Percentiles rank a stretch among this genome's conserved stretches.
These are phyloP conservation scores for Aspergillus sojae DNA, from an alignment of 2,329 filamentous ascomycete genomes.

Conservation along the genomic window DNA sequence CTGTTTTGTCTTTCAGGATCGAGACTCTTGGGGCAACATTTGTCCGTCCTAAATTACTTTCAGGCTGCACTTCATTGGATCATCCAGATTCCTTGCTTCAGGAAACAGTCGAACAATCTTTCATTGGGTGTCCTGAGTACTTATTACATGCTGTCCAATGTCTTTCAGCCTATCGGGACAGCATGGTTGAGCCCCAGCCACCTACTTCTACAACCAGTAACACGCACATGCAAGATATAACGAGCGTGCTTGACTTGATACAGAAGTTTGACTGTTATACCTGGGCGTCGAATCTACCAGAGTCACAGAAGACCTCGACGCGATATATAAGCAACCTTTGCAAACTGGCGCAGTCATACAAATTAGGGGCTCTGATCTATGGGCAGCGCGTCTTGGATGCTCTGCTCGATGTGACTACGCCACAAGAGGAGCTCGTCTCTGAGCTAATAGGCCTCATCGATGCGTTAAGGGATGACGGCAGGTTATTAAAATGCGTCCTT, in stretches of 20 bases:
- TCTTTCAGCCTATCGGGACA: constrained; percentile 31
- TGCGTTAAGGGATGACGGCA: constrained; percentile 25
- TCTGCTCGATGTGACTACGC: constrained; percentile 14
- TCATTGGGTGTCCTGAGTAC: constrained; percentile 40
- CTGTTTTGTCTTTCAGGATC: constrained; percentile 25
- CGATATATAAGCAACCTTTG: constrained; percentile 26
- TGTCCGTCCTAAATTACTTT: constrained; percentile 34
- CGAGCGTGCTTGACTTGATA: not conserved
- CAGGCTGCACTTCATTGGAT: constrained; percentile 22
- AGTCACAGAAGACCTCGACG: constrained; percentile 13
- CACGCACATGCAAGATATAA: constrained; percentile 16
- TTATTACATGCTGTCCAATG: constrained; percentile 32
- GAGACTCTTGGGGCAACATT: constrained; percentile 38
- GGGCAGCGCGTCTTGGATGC: constrained; percentile 35
- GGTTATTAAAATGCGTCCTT: constrained; percentile 37
- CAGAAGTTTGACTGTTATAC: constrained; percentile 22
- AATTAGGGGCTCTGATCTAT: constrained; percentile 34
- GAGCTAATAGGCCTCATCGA: constrained; percentile 30
- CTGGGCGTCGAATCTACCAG: constrained; percentile 28
- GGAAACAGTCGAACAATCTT: constrained; percentile 36
- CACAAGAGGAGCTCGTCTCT: constrained; percentile 24
- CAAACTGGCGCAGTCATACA: constrained; percentile 31
- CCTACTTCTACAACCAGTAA: constrained; percentile 6
- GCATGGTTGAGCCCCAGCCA: constrained; percentile 14
- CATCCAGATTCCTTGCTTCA: constrained; percentile 17